Conservation (phyloP, 179 eudicot genomes). For the Dionaea muscipula region DNA sequence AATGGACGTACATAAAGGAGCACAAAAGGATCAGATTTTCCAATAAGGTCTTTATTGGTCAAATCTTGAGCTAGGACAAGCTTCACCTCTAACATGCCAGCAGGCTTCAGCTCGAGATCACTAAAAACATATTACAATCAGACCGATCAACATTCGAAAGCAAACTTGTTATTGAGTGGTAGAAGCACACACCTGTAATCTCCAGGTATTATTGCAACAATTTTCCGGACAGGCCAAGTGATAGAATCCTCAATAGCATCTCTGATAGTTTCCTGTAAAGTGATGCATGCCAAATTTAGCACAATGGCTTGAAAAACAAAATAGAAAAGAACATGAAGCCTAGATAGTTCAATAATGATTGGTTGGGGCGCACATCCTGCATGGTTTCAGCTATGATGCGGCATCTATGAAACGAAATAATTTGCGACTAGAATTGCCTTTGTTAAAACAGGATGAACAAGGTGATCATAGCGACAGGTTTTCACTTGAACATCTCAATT, state of each 20-base stretch:
- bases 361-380: too few species aligned
- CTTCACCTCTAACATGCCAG: conserved; percentile 74
- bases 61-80: conserved; percentile 85
- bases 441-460: too few species aligned
- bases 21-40: conserved; percentile 96
- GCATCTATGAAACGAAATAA: too few species aligned
- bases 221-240: conserved; percentile 78
- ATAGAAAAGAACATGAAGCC: too few species aligned
- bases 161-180: background rate
- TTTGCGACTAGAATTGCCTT: too few species aligned
- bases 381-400: too few species aligned
- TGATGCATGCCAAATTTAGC: background rate
- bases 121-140: conserved; percentile 18
- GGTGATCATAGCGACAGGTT: too few species aligned
- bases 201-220: conserved; percentile 69
- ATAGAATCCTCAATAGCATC: conserved; percentile 91
- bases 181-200: conserved; percentile 72
- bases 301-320: too few species aligned
- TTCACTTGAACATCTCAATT: too few species aligned
- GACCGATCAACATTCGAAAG: background rate
- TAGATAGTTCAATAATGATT: too few species aligned
- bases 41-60: conserved; percentile 77
- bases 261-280: conserved; percentile 51
- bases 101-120: conserved; percentile 81
- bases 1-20: conserved; percentile 67